Base-by-base conservation (phyloP, 768 basidiomycete genomes). In the Russula dissimulans region DNA sequence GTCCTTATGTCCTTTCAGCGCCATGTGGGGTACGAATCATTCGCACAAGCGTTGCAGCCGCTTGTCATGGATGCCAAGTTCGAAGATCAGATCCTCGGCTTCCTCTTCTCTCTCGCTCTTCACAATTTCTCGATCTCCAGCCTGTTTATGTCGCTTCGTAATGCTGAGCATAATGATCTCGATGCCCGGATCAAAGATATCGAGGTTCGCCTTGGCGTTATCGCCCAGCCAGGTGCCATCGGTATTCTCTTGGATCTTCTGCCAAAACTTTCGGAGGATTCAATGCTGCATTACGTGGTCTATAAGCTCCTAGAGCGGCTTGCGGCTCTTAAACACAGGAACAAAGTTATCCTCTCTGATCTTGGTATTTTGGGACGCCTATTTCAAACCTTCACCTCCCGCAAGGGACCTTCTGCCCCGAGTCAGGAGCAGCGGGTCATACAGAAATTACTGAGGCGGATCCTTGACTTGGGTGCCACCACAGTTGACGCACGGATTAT, bases 381-480 rank as follows among this genome's bases (percentile, higher is more conserved):
- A 1, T 81, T 87, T 55, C 67, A 72, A 26, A 72, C 76, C 22
- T 81, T 83, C 67, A 75, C 69, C 57, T 64, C 65, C 49, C 67
- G 71, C 22, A 65, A 65, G 54, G 65, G 51, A 57, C 53, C 65
- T 36, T 45, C 48, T 12, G 64, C 74, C 10, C 64, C 72, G 4
- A 78, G 79, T 57, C 77, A 74, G 60, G 85, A 87, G 68, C 79
- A 80, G 31, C 76, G 79, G 44, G 68, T 83, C 3, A 69, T 84
- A 41, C 79, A 80, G 66, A 87, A 84, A 68, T 76, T 91, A 0
- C 69, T 89, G 22, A 76, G 82, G 54, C 77, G 81, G n/a, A 68
- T 92, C 18, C 73, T 91, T 41, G 89, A 92, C 63, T 83, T 91
- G 75, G 88, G 90, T 1, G 79, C 84, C 0, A 82, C 79, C 4